These are phyloP conservation scores for Lactarius trivialis DNA, from an alignment of 768 basidiomycete genomes.

Conservation along the genomic window DNA sequence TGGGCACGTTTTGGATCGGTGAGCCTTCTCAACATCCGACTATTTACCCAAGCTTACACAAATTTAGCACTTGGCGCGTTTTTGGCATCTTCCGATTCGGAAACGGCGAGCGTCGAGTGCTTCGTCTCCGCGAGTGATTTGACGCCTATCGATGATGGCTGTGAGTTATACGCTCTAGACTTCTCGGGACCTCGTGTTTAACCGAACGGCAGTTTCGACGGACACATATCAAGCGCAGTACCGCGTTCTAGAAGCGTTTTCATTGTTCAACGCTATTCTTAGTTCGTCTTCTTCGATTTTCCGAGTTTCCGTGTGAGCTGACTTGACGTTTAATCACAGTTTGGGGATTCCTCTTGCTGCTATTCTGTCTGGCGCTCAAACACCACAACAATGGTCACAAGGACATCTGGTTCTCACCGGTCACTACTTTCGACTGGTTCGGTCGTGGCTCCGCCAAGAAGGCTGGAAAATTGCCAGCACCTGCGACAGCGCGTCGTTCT, in stretches of 20 bases:
- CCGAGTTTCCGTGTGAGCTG: conserved; percentile 7
- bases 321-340: conserved; percentile 34
- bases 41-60: neutral
- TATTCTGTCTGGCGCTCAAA: conserved; percentile 39
- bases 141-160: conserved; percentile 53
- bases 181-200: neutral
- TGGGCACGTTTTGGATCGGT: conserved; percentile 79
- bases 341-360: conserved; percentile 41
- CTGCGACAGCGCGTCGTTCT: conserved; percentile 31
- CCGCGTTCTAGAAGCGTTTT: conserved; percentile 72
- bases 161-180: conserved; percentile 39
- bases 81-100: conserved; percentile 66
- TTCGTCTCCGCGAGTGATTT: conserved; percentile 50
- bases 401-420: conserved; percentile 62
- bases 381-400: conserved; percentile 39
- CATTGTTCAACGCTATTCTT: conserved; percentile 68
- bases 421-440: conserved; percentile 71
- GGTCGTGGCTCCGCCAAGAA: conserved; percentile 30
- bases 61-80: conserved; percentile 66
- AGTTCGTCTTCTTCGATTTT: conserved; percentile 37
- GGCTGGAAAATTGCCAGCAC: conserved; percentile 37
- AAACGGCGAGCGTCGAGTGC: conserved; percentile 77
- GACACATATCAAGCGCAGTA: conserved; percentile 89
- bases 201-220: conserved; percentile 53
- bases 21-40: conserved; percentile 25